A percentile compares a stretch with the other conserved stretches of the same genome.
Evolutionary conservation across 768 basidiomycete species (phyloP).

Genomic region (Atractiella rhizophila): DNA sequence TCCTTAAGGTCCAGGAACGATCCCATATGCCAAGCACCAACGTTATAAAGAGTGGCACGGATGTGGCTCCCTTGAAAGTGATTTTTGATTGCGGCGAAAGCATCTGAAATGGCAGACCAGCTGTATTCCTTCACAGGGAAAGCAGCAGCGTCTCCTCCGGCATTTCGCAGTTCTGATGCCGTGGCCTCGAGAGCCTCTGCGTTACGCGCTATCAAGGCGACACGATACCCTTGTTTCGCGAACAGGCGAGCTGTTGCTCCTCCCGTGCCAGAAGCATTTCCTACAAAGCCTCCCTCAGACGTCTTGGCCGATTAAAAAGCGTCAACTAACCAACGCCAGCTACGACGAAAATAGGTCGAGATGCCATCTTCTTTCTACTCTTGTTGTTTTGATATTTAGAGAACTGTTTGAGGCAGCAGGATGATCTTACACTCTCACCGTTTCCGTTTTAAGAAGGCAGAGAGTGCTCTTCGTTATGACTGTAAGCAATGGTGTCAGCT

Average conservation of each 20-base stretch:
- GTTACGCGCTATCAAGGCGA: constrained; percentile 15
- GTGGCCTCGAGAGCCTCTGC: background rate
- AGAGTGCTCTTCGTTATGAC: too few relatives aligned
- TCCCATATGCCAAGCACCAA: constrained; percentile 10
- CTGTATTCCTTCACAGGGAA: constrained; percentile 11
- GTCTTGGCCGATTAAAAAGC: too few relatives aligned
- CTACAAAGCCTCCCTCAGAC: too few relatives aligned
- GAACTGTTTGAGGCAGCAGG: too few relatives aligned
- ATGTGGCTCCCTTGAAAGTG: constrained; percentile 6
- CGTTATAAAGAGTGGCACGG: constrained; percentile 14
- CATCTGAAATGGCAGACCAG: constrained; percentile 1
- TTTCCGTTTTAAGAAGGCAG: too few relatives aligned
- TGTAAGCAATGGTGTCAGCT: too few relatives aligned
- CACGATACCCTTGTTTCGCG: constrained; percentile 3
- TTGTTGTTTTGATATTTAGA: too few relatives aligned
- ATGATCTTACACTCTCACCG: too few relatives aligned
- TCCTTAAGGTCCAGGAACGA: constrained; percentile 15
- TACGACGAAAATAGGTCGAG: too few relatives aligned
- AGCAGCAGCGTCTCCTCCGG: constrained; percentile 9
- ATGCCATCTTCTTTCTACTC: too few relatives aligned
- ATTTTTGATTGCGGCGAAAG: constrained; percentile 9
- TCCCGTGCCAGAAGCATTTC: constrained; percentile 7
- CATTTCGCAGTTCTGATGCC: background rate
- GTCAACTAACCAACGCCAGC: too few relatives aligned
- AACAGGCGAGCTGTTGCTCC: constrained; percentile 8